Evolutionary conservation across 441 rosid genomes (phyloP).

Genomic region (Gossypium davidsonii): DNA sequence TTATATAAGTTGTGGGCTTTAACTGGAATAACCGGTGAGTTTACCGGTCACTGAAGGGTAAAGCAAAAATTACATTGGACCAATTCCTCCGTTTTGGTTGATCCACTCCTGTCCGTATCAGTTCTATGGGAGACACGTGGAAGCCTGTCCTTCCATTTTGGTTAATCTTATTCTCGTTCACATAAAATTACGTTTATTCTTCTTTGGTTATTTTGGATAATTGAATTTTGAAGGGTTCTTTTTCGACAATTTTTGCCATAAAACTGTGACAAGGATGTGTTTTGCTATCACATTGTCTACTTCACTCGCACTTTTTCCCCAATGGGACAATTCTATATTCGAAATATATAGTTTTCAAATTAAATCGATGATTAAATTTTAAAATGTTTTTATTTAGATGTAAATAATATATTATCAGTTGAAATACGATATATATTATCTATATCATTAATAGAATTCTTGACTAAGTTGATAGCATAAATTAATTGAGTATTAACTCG

Average conservation of each 20-base stretch:
- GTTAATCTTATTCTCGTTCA: constrained; percentile 27
- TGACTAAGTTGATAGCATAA: no score
- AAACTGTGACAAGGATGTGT: neutral
- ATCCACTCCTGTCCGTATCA: constrained; percentile 22
- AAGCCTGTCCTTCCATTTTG: constrained; percentile 20
- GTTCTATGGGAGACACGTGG: constrained; percentile 28
- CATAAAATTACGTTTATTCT: neutral
- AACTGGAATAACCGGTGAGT: constrained; percentile 25
- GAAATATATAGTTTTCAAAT: neutral
- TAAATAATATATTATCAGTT: no score
- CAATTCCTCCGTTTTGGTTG: constrained; percentile 33
- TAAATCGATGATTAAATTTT: no score
- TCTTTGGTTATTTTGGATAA: neutral
- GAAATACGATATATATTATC: no score
- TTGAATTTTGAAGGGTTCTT: neutral
- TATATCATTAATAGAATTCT: no score
- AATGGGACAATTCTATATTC: neutral
- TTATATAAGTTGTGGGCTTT: constrained; percentile 8
- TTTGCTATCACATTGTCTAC: neutral
- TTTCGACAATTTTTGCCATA: neutral
- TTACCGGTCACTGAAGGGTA: constrained; percentile 29
- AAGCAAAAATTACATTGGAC: constrained; percentile 25
- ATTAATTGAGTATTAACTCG: no score
- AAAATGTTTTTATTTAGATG: no score
- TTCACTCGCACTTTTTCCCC: neutral